These are phyloP conservation scores for Penicillium sp. DNA, from an alignment of 2,329 filamentous ascomycete species.

Conservation along the genomic window DNA sequence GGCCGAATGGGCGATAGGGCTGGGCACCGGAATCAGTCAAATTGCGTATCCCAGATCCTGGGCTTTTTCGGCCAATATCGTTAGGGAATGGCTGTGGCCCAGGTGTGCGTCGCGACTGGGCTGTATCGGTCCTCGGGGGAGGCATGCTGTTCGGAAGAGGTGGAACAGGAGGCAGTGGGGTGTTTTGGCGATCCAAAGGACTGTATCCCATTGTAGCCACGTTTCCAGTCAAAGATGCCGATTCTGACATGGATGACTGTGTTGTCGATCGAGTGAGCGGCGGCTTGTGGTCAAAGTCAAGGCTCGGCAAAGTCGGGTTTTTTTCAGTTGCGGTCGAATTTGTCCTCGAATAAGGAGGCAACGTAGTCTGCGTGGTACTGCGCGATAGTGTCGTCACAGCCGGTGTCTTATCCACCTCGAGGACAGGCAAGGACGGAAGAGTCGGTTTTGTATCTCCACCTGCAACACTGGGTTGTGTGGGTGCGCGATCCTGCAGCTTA, in stretches of 20 bases:
- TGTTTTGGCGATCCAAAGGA: slow-evolving; percentile 37
- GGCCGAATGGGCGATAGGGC: slow-evolving; percentile 28
- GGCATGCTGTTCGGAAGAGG: slow-evolving; percentile 33
- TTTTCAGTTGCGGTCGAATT: slow-evolving; percentile 42
- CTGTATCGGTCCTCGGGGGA: slow-evolving; percentile 31
- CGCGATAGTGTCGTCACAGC: slow-evolving; percentile 37
- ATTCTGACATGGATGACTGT: slow-evolving; percentile 54
- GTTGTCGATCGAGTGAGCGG: slow-evolving; percentile 49
- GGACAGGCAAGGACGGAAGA: slow-evolving; percentile 55
- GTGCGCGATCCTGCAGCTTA: slow-evolving; percentile 58
- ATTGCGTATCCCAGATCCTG: slow-evolving; percentile 25
- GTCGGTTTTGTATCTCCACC: slow-evolving; percentile 53
- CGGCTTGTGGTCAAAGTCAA: slow-evolving; percentile 48
- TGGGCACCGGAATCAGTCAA: slow-evolving; percentile 22
- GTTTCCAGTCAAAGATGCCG: slow-evolving; percentile 52
- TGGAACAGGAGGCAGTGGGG: slow-evolving; percentile 38
- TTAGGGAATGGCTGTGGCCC: slow-evolving; percentile 33
- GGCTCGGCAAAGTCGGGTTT: slow-evolving; percentile 46
- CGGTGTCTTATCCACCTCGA: slow-evolving; percentile 51
- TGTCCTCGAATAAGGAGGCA: slow-evolving; percentile 65
- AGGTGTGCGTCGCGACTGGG: slow-evolving; percentile 31
- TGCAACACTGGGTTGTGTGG: slow-evolving; percentile 41
- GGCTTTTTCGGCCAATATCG: slow-evolving; percentile 22
- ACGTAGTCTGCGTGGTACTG: slow-evolving; percentile 61
- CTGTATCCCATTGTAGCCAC: slow-evolving; percentile 40